A percentile compares a stretch with the other conserved stretches of the same genome.
These are phyloP conservation scores for Mangifera indica DNA, from an alignment of 345 rosid species.

Conservation along the genomic window DNA sequence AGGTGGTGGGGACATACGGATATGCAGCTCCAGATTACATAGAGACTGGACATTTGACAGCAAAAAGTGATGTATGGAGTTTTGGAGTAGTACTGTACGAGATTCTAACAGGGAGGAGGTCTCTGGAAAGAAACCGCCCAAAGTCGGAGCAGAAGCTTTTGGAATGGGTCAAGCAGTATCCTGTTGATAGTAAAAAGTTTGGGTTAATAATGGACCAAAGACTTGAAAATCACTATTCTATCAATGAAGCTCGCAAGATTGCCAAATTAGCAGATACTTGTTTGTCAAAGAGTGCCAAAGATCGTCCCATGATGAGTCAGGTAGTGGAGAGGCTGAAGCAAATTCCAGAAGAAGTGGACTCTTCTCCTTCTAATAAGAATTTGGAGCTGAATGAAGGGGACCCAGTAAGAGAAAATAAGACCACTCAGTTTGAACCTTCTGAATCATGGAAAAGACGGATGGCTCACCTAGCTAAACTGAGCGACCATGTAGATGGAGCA, in stretches of 20 bases:
- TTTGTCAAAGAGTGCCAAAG: constrained; percentile 55
- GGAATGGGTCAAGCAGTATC: constrained; percentile 76
- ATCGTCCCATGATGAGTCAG: constrained; percentile 65
- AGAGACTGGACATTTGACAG: constrained; percentile 74
- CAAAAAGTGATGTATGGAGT: constrained; percentile 84
- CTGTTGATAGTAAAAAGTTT: constrained; percentile 61
- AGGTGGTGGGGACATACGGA: constrained; percentile 86
- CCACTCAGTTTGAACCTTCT: constrained; percentile 18
- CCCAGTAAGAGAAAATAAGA: constrained; percentile 14
- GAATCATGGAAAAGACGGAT: constrained; percentile 61
- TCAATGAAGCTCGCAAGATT: constrained; percentile 49
- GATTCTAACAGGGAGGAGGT: constrained; percentile 75
- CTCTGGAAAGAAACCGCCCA: constrained; percentile 69
- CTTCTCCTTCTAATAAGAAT: constrained; percentile 13
- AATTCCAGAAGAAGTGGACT: constrained; percentile 29
- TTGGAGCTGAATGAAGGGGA: constrained; percentile 23
- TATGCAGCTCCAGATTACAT: constrained; percentile 95
- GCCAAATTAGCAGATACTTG: constrained; percentile 76
- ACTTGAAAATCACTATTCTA: constrained; percentile 54
- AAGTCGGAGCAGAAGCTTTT: constrained; percentile 56
- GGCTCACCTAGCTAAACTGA: constrained; percentile 52
- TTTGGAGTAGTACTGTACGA: constrained; percentile 86
- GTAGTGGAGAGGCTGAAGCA: constrained; percentile 60
- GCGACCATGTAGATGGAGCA: constrained; percentile 46
- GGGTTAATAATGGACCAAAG: constrained; percentile 62